Evolutionary conservation across 345 rosid species (phyloP), one percentile per base, ranked within the genome.

Genomic region (Turnera subulata): DNA sequence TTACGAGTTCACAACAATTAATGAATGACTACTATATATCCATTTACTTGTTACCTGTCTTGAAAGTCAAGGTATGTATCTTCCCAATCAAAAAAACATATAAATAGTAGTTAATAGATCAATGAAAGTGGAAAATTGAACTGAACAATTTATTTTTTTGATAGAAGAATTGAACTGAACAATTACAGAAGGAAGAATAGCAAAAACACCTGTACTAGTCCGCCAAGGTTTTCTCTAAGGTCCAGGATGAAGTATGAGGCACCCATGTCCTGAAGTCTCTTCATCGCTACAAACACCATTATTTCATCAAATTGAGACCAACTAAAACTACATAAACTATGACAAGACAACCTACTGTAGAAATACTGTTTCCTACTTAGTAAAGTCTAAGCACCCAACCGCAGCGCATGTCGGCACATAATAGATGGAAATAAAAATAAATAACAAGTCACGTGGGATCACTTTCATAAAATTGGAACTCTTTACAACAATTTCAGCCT

Each of bases 181-280:
- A 2, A 29, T 47, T 5, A 24, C 2, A 12, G 22, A 13, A 29
- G 10, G 57, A 57, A 24, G 48, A 20, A 59, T 60, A 58, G 13
- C 2, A 26, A 16, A 44, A 50, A 43, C 48, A 91, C 98, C 90
- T 89, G 95, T 25, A 92, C 96, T 37, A 92, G 80, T 64, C 98
- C 98, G 63, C 98, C 98, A 50, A 84, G 98, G 74, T 92, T 92
- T 71, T 92, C 95, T 82, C 95, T 78, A 66, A 91, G 98, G 77
- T 91, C 98, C 81, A 91, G 68, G 37, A 91, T 71, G 32, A 88
- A 88, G 78, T 73, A 88, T 19, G 76, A 80, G 1, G 92, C 95
- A 73, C 96, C 98, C 91, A 80, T 92, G 62, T 80, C 88, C 65
- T 82, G 86, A 61, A 92, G 96, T 42, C 86, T 80, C 75, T 82